These are phyloP conservation scores for Exsudoporus floridanus DNA, from an alignment of 1,284 basidiomycete genomes.

Conservation along the genomic window DNA sequence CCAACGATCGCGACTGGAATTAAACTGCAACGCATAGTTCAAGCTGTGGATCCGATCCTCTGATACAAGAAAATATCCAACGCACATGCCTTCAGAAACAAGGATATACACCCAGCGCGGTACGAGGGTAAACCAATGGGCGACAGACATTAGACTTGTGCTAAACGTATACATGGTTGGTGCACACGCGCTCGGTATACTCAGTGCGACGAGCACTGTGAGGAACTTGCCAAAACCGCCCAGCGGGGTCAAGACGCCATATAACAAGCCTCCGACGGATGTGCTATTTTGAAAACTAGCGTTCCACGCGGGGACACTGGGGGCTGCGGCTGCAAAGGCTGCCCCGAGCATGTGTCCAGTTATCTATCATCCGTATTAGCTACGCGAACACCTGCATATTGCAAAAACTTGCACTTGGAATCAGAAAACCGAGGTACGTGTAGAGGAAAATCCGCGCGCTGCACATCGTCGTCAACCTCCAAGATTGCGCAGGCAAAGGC, in stretches of 20 bases:
- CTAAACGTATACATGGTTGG: constrained; percentile 79
- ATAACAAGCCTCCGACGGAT: constrained; percentile 56
- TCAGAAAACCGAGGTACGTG: constrained; percentile 64
- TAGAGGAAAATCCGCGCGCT: constrained; percentile 58
- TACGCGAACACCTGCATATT: background rate
- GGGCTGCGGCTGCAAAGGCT: constrained; percentile 56
- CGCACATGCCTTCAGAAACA: constrained; percentile 68
- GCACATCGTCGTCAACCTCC: constrained; percentile 3
- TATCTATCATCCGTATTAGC: constrained; percentile 39
- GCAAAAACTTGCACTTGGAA: constrained; percentile 48
- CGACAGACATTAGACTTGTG: constrained; percentile 67
- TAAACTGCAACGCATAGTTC: constrained; percentile 37
- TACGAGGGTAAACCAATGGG: constrained; percentile 47
- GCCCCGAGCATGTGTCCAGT: constrained; percentile 64
- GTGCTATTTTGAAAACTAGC: constrained; percentile 54
- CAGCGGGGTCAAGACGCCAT: constrained; percentile 49
- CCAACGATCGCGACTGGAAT: constrained; percentile 62
- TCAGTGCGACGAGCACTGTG: constrained; percentile 45
- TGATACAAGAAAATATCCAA: constrained; percentile 4
- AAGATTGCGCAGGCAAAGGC: background rate
- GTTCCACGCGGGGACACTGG: constrained; percentile 60
- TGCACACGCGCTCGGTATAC: constrained; percentile 57
- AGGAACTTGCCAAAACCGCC: constrained; percentile 61
- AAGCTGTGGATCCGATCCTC: background rate
- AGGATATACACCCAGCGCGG: constrained; percentile 75